Evolutionary conservation across 2,329 filamentous ascomycete species (phyloP), one percentile per base, ranked within the genome.

Genomic region (Herpotrichia juniperi): DNA sequence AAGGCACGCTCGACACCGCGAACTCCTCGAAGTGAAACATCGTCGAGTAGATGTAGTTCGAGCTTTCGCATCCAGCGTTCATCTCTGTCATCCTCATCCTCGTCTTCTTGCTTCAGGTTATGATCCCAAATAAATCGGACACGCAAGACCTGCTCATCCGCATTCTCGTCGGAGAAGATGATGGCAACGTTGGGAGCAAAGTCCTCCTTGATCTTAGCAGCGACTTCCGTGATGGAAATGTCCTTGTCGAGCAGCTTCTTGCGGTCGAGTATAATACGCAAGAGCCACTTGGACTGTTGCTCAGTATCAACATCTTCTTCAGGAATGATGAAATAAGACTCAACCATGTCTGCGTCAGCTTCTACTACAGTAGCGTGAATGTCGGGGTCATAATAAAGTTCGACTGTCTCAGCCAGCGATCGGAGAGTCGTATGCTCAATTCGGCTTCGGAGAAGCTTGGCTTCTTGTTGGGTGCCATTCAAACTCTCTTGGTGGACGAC

Each of bases 101-200:
- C 90, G 11, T 90, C 89, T 8, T 89, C 87, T 43, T 85, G 83
- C 56, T 85, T 81, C 26, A 81, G 79, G 42, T 77, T 73, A 11
- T 62, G 56, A 32, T 84, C 79, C 64, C 83, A 80, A 56, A 96
- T 86, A 65, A 93, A 89, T 59, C 94, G 90, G 59, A 97, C 89
- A 72, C 94, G 94, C 63, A 99, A 91, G 40, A 97, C 89, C 73
- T 96, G 92, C 71, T 96, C 87, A 59, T 97, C 93, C 9, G 93
- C 93, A 74, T 99, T 99, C 80, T 97, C 94, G 75, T 99, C 94
- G 76, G 92, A 96, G 81, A 96, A 96, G 54, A 99, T 93, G 61
- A 99, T 87, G 12, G 91, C 91, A 63, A 97, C 79, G 56, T 83
- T 86, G 12, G 68, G 69, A 17, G 86, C 83, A 70, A 96, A 99